Conservation (phyloP, 495 filamentous ascomycete genomes). For the Hypomontagnella submonticulosa region DNA sequence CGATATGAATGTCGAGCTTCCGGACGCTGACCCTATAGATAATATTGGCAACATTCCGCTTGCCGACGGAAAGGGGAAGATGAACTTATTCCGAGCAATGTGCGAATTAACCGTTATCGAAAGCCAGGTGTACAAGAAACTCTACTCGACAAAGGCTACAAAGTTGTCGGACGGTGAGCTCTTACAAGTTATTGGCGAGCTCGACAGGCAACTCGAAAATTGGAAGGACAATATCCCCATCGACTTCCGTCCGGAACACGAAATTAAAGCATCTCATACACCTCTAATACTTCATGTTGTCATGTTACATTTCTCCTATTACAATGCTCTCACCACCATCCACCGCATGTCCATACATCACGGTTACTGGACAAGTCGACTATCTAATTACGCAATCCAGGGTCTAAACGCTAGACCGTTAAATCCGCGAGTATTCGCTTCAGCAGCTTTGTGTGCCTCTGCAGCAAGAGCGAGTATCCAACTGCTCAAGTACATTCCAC, state of each 20-base stretch:
- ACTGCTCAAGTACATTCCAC: conserved; percentile 93
- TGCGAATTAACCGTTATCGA: conserved; percentile 91
- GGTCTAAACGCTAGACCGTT: conserved; percentile 89
- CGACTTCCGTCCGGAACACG: conserved; percentile 93
- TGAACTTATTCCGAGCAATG: conserved; percentile 92
- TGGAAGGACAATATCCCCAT: conserved; percentile 97
- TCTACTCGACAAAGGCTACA: conserved; percentile 92
- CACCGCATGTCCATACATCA: conserved; percentile 99
- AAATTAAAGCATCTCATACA: conserved; percentile 89
- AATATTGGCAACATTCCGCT: conserved; percentile 93
- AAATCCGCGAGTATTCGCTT: conserved; percentile 95
- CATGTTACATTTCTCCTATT: conserved; percentile 94
- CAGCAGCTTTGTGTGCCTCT: conserved; percentile 88
- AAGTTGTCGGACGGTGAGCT: conserved; percentile 94
- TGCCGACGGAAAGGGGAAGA: conserved; percentile 87
- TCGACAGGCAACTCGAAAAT: conserved; percentile 90
- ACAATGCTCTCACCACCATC: conserved; percentile 97
- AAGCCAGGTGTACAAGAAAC: conserved; percentile 90
- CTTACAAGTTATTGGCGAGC: conserved; percentile 93
- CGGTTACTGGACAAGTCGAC: conserved; percentile 95
- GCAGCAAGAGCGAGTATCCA: conserved; percentile 93
- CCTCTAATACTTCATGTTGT: conserved; percentile 92
- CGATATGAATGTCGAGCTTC: conserved; percentile 97
- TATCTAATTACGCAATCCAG: conserved; percentile 95
- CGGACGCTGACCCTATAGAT: conserved; percentile 88